These are phyloP conservation scores for Ceratobasidium sp. DNA, from an alignment of 1,284 basidiomycete genomes.

Conservation along the genomic window DNA sequence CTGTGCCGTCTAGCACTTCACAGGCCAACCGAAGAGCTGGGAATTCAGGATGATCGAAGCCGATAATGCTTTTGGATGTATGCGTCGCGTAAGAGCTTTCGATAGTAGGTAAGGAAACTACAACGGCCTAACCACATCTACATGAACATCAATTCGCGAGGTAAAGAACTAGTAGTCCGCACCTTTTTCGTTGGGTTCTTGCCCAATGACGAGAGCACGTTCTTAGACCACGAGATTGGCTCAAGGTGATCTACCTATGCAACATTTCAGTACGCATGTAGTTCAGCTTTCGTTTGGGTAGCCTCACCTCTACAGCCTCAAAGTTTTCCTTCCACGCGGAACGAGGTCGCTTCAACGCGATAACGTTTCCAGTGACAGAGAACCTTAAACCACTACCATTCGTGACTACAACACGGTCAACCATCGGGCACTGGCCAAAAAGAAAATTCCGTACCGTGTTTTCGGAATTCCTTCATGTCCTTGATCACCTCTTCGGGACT, in stretches of 20 bases:
- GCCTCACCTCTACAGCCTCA: constrained; percentile 66
- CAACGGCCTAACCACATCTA: constrained; percentile 67
- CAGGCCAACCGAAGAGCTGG: constrained; percentile 87
- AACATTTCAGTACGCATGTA: not conserved
- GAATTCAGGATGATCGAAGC: constrained; percentile 85
- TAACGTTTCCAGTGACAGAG: constrained; percentile 86
- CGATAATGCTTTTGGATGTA: constrained; percentile 79
- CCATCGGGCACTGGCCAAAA: no score
- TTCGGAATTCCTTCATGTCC: constrained; percentile 78
- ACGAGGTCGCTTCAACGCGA: constrained; percentile 76
- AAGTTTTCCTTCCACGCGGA: constrained; percentile 80
- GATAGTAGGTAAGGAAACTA: constrained; percentile 91
- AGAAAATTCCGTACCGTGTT: constrained; percentile 64
- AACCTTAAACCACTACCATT: constrained; percentile 85
- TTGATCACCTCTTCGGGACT: constrained; percentile 75
- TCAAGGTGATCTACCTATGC: constrained; percentile 66
- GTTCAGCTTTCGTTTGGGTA: not conserved
- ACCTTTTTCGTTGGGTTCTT: constrained; percentile 78
- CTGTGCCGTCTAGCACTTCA: constrained; percentile 91
- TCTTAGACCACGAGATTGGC: constrained; percentile 73
- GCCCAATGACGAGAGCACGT: constrained; percentile 82
- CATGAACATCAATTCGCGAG: not conserved
- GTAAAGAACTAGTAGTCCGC: constrained; percentile 26
- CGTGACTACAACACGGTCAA: constrained; percentile 65
- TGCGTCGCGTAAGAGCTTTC: constrained; percentile 92